A percentile compares a stretch with the other conserved stretches of the same genome.
Evolutionary conservation across 352 stramenopile species (phyloP).

Genomic region (Phytophthora uliginosa): DNA sequence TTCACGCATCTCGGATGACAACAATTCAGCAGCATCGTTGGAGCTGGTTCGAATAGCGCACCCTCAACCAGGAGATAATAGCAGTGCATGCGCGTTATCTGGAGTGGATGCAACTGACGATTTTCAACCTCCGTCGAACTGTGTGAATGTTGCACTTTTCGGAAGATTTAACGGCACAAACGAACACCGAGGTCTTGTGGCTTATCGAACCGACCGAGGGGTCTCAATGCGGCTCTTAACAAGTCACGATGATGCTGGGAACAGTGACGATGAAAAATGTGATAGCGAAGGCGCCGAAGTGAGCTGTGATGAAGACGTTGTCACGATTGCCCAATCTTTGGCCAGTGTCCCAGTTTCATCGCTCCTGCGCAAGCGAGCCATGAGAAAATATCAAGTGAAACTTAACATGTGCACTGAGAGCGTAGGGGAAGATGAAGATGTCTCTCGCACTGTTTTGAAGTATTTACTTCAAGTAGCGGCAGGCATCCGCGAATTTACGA

Average conservation of each 20-base stretch:
- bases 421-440: slow-evolving; percentile 40
- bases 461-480: slow-evolving; percentile 24
- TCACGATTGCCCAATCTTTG: slow-evolving; percentile 27
- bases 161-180: background rate
- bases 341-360: slow-evolving; percentile 11
- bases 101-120: background rate
- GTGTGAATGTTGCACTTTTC: slow-evolving; percentile 12
- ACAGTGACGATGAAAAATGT: slow-evolving; percentile 10
- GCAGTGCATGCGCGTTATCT: slow-evolving; percentile 4
- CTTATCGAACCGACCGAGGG: slow-evolving; percentile 14
- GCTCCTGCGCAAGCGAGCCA: slow-evolving; percentile 2
- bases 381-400: slow-evolving; percentile 21
- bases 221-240: slow-evolving; percentile 18
- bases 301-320: slow-evolving; percentile 4
- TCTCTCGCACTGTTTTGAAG: slow-evolving; percentile 26
- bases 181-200: slow-evolving; percentile 11
- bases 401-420: slow-evolving; percentile 13
- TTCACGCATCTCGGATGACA: slow-evolving; percentile 1
- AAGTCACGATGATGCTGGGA: background rate
- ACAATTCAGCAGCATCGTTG: slow-evolving; percentile 3
- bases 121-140: background rate
- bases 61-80: background rate
- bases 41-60: slow-evolving; percentile 17
- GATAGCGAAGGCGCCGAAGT: background rate
- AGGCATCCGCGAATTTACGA: slow-evolving; percentile 19